These are phyloP conservation scores for Diospyros lotus DNA, from an alignment of 148 eudicot genomes.

Conservation along the genomic window DNA sequence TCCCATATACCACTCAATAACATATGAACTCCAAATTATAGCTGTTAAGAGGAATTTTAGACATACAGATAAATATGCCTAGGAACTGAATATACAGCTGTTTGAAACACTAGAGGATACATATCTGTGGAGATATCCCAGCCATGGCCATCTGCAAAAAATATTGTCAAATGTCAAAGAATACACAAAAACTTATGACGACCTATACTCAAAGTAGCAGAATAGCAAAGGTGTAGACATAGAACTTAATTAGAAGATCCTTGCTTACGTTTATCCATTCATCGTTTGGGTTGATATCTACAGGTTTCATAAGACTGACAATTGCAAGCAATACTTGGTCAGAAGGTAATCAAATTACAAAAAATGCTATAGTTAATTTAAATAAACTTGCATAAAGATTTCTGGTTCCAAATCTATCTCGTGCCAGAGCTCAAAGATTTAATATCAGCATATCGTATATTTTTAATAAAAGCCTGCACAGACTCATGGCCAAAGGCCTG, in stretches of 20 bases:
- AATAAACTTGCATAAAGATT: background rate
- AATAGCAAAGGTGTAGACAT: background rate
- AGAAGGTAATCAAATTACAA: background rate
- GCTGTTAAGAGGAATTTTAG: too few species aligned
- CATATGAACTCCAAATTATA: background rate
- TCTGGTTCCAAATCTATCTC: background rate
- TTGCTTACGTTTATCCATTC: conserved; percentile 88
- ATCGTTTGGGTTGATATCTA: conserved; percentile 82
- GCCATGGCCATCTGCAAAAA: conserved; percentile 72
- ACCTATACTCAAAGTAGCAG: background rate
- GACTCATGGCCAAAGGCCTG: background rate
- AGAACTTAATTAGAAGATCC: conserved; percentile 9
- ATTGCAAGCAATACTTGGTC: conserved; percentile 13
- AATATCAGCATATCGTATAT: background rate
- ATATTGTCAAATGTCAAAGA: conserved; percentile 5
- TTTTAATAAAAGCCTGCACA: background rate
- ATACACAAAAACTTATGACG: background rate
- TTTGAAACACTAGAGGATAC: conserved; percentile 53
- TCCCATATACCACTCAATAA: background rate
- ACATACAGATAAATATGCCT: background rate
- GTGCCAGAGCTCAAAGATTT: background rate
- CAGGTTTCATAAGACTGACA: conserved; percentile 84
- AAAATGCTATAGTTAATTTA: background rate
- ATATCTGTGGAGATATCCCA: conserved; percentile 79
- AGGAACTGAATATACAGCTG: background rate